Evolutionary conservation across 2,329 filamentous ascomycete genomes (phyloP).

Genomic region (Podosphaera xanthii): DNA sequence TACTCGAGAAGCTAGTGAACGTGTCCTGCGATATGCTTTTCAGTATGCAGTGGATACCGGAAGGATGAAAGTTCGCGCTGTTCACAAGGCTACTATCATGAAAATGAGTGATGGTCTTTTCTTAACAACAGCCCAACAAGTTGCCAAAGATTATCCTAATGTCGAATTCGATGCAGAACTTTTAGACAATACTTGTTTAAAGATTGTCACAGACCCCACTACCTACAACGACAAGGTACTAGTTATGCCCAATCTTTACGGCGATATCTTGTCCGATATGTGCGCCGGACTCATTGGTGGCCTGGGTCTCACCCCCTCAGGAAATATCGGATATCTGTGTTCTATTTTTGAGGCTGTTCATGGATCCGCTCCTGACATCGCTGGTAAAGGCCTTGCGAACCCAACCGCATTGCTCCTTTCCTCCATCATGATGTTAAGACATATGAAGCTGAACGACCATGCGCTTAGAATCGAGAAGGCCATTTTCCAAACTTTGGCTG

Average conservation of each 20-base stretch:
- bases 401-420: constrained; percentile 85
- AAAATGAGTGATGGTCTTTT: constrained; percentile 99
- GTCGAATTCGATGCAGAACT: constrained; percentile 96
- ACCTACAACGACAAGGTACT: constrained; percentile 99
- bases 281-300: constrained; percentile 96
- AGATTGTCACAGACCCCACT: constrained; percentile 88
- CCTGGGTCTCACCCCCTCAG: constrained; percentile 87
- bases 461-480: constrained; percentile 79
- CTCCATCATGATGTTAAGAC: constrained; percentile 98
- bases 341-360: constrained; percentile 99
- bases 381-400: constrained; percentile 88
- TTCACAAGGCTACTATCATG: constrained; percentile 99
- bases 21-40: constrained; percentile 92
- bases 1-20: constrained; percentile 81
- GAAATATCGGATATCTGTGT: constrained; percentile 98
- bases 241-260: constrained; percentile 95
- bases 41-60: constrained; percentile 87
- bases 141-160: constrained; percentile 85
- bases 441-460: constrained; percentile 78
- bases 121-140: constrained; percentile 62
- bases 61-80: constrained; percentile 88
- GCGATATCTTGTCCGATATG: constrained; percentile 98
- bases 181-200: constrained; percentile 96
- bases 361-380: constrained; percentile 90
- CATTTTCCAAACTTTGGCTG: constrained; percentile 81